phyloP scores from a whole-genome alignment of 257 asterid species.

The Anisodus tanguticus region DNA sequence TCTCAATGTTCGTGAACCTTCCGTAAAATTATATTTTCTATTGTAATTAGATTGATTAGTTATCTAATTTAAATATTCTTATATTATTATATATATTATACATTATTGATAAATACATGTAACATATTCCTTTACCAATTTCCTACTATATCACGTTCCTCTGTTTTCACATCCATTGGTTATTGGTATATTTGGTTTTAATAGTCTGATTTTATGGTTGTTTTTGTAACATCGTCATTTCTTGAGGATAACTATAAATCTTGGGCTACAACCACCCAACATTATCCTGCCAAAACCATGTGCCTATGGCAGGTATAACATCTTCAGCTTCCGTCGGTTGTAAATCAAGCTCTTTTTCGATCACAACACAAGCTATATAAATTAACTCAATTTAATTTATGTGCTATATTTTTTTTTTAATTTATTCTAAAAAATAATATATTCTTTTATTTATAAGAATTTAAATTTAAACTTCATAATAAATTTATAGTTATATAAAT shows the following conservation, averaged over 20 bases:
- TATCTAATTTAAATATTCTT: too few species aligned
- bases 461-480: too few species aligned
- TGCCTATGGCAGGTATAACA: constrained; percentile 12
- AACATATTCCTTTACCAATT: background rate
- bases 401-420: too few species aligned
- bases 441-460: too few species aligned
- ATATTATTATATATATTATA: too few species aligned
- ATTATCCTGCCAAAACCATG: constrained; percentile 29
- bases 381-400: background rate
- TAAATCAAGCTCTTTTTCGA: background rate
- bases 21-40: too few species aligned
- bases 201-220: background rate
- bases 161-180: background rate
- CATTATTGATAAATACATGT: too few species aligned
- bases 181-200: background rate
- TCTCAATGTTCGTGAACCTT: too few species aligned
- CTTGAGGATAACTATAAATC: constrained; percentile 9
- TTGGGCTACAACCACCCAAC: constrained; percentile 13
- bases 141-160: constrained; percentile 2
- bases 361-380: background rate
- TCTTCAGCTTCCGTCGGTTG: background rate
- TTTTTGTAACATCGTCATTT: constrained; percentile 2
- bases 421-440: too few species aligned
- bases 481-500: too few species aligned
- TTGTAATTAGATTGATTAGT: too few species aligned